phyloP scores from a whole-genome alignment of 2,329 filamentous ascomycete genomes.

The Pseudocercospora fijiensis region DNA sequence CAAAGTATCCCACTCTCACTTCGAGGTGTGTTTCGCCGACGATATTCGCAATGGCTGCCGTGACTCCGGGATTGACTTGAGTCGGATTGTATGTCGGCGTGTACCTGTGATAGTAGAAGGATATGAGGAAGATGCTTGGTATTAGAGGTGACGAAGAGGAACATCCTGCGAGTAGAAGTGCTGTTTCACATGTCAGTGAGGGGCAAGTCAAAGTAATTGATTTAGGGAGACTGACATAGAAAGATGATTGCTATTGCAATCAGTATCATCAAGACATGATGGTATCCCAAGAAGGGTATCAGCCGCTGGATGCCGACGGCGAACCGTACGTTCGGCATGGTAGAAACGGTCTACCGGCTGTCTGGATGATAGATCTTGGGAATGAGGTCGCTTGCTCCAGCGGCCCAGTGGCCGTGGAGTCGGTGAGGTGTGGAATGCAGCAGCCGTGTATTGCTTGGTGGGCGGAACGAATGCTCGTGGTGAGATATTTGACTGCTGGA shows the following conservation, averaged over 20 bases:
- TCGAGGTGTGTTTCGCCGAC: slow-evolving; percentile 80
- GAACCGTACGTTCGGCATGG: slow-evolving; percentile 52
- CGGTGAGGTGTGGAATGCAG: slow-evolving; percentile 26
- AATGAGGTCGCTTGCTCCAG: slow-evolving; percentile 18
- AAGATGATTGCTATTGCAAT: slow-evolving; percentile 92
- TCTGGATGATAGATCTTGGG: slow-evolving; percentile 27
- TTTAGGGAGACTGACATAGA: slow-evolving; percentile 66
- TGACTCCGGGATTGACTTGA: slow-evolving; percentile 86
- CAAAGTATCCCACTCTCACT: slow-evolving; percentile 94
- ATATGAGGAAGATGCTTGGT: slow-evolving; percentile 93
- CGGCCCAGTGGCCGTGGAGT: slow-evolving; percentile 29
- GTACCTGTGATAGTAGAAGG: slow-evolving; percentile 93
- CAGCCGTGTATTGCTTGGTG: slow-evolving; percentile 5
- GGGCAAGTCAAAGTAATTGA: background rate
- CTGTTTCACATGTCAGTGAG: slow-evolving; percentile 48
- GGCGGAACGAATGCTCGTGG: slow-evolving; percentile 16
- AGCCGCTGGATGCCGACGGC: slow-evolving; percentile 56
- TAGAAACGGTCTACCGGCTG: slow-evolving; percentile 38
- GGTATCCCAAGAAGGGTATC: slow-evolving; percentile 65
- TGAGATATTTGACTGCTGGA: slow-evolving; percentile 12
- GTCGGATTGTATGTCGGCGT: slow-evolving; percentile 76
- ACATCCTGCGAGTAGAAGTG: slow-evolving; percentile 88
- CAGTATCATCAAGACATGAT: slow-evolving; percentile 94
- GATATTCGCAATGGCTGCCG: slow-evolving; percentile 83
- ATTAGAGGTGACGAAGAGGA: slow-evolving; percentile 95